phyloP scores from a whole-genome alignment of 768 basidiomycete species.

The Mycena pura region DNA sequence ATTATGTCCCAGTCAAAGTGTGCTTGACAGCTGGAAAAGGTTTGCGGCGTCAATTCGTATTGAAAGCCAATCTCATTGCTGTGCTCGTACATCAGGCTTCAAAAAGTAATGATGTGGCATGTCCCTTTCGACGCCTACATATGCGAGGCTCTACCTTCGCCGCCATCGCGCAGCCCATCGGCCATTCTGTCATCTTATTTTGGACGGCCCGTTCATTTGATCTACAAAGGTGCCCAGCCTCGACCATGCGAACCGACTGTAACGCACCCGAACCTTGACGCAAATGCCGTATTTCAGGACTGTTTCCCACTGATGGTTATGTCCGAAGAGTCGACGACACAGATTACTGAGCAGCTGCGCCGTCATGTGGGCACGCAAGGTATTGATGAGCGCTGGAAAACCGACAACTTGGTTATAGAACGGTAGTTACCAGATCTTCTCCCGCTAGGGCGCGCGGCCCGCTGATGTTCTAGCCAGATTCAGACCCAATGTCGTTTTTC shows the following conservation, averaged over 20 bases:
- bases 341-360: constrained; percentile 55
- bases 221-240: constrained; percentile 67
- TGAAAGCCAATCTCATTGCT: neutral
- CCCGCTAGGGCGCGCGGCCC: constrained; percentile 7
- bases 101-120: constrained; percentile 58
- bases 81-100: constrained; percentile 47
- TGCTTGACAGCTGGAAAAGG: constrained; percentile 62
- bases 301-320: constrained; percentile 73
- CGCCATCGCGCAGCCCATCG: constrained; percentile 52
- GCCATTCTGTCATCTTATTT: constrained; percentile 66
- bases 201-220: constrained; percentile 63
- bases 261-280: constrained; percentile 63
- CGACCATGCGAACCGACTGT: constrained; percentile 58
- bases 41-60: constrained; percentile 39
- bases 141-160: constrained; percentile 49
- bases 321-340: constrained; percentile 62
- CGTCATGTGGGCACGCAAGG: constrained; percentile 55
- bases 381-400: constrained; percentile 58
- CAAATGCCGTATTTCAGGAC: constrained; percentile 68
- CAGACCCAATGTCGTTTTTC: constrained; percentile 77
- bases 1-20: constrained; percentile 57
- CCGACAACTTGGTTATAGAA: constrained; percentile 59
- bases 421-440: constrained; percentile 48
- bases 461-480: constrained; percentile 52
- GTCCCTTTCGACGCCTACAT: constrained; percentile 71